phyloP scores from a whole-genome alignment of 345 rosid species.

The Erucastrum elatum region DNA sequence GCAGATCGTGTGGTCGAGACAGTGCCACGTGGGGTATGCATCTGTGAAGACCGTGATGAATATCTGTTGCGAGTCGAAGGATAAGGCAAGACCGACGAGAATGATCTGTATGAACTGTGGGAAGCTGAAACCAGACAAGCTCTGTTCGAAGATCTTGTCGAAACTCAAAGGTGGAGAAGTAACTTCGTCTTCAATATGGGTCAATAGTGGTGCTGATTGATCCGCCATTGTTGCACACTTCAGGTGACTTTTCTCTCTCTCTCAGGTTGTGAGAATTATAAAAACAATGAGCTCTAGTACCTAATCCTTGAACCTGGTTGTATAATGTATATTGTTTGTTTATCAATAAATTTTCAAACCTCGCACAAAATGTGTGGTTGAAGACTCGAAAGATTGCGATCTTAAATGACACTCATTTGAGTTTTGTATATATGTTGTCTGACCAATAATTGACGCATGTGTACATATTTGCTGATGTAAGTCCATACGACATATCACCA shows the following conservation, averaged over 20 bases:
- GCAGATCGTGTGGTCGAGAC: constrained; percentile 32
- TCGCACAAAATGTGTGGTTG: constrained; percentile 20
- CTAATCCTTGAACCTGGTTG: not conserved
- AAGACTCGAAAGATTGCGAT: constrained; percentile 1
- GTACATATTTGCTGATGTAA: not conserved
- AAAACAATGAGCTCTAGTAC: not conserved
- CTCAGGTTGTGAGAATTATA: constrained; percentile 10
- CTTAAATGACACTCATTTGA: not conserved
- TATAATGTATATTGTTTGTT: not conserved
- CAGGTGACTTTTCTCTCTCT: not conserved
- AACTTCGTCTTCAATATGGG: constrained; percentile 18
- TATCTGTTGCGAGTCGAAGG: constrained; percentile 64
- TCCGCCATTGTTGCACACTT: constrained; percentile 27
- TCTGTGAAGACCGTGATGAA: constrained; percentile 68
- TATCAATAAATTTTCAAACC: not conserved
- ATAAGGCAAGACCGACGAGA: constrained; percentile 52
- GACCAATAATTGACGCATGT: not conserved
- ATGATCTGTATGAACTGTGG: constrained; percentile 45
- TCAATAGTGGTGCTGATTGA: constrained; percentile 29
- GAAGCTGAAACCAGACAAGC: constrained; percentile 27
- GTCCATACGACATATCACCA: not conserved
- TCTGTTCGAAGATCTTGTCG: constrained; percentile 29
- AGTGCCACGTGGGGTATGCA: constrained; percentile 60
- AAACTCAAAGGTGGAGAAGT: constrained; percentile 7
- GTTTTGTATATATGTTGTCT: not conserved